Percentiles rank a stretch among this genome's conserved stretches.
These are phyloP conservation scores for Penicillium sp. DNA, from an alignment of 2,329 filamentous ascomycete species.

Conservation along the genomic window DNA sequence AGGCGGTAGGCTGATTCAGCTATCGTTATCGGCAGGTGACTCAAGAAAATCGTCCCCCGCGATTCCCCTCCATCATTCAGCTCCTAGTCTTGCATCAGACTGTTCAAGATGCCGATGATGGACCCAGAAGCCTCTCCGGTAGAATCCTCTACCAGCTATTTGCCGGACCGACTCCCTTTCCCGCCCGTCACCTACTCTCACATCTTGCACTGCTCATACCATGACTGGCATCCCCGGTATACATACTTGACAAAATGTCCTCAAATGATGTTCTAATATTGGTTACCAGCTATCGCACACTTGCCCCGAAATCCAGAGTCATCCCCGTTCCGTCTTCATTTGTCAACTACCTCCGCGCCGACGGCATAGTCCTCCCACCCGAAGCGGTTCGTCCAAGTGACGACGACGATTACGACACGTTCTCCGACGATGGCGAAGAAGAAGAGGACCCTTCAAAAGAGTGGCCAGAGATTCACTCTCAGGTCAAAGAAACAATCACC, in stretches of 20 bases:
- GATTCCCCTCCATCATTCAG: constrained; percentile 2
- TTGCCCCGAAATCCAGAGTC: constrained; percentile 81
- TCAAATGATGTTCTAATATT: constrained; percentile 8
- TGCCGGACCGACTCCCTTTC: constrained; percentile 59
- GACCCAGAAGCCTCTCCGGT: constrained; percentile 20
- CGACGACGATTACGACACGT: constrained; percentile 51
- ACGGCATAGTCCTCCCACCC: constrained; percentile 78
- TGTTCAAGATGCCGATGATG: constrained; percentile 29
- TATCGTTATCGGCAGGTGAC: constrained; percentile 25
- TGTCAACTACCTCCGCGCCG: constrained; percentile 81
- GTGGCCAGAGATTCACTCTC: constrained; percentile 70
- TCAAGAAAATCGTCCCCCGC: constrained; percentile 24
- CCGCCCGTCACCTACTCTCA: constrained; percentile 81
- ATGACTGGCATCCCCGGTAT: constrained; percentile 81
- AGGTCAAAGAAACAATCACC: constrained; percentile 72
- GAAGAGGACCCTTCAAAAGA: constrained; percentile 54
- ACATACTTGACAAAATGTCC: neutral
- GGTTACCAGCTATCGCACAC: constrained; percentile 64
- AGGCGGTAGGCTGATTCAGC: constrained; percentile 10
- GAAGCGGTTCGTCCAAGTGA: constrained; percentile 37
- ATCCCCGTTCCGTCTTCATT: constrained; percentile 75
- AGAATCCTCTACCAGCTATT: constrained; percentile 15
- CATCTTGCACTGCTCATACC: constrained; percentile 91
- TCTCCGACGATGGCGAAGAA: constrained; percentile 56
- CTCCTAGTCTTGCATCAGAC: neutral